phyloP scores from a whole-genome alignment of 805 yeast species.

The Kodamaea lidongshanica region DNA sequence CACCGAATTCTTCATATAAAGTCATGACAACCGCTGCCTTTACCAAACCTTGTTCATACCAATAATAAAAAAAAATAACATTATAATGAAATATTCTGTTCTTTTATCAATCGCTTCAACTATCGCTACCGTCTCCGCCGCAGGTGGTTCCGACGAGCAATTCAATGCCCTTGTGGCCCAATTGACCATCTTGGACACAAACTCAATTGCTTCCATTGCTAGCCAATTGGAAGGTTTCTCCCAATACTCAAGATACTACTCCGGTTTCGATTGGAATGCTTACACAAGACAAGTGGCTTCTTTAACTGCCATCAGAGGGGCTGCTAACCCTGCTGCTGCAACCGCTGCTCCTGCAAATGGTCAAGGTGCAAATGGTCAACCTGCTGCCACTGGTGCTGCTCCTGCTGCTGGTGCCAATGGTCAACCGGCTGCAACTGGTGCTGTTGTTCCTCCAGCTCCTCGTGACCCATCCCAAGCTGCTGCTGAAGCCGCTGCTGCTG shows the following conservation, averaged over 20 bases:
- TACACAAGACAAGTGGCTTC: constrained; percentile 6
- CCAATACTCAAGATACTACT: background rate
- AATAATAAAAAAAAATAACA: too few relatives aligned
- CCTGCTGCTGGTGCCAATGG: constrained; percentile 5
- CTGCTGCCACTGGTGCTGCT: background rate
- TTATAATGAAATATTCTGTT: background rate
- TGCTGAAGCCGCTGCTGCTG: constrained; percentile 1
- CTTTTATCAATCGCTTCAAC: constrained; percentile 4
- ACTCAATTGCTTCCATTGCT: constrained; percentile 6
- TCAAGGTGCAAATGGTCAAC: constrained; percentile 1
- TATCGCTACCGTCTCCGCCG: constrained; percentile 2
- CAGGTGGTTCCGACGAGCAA: constrained; percentile 2
- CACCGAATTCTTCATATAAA: too few relatives aligned
- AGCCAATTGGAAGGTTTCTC: constrained; percentile 4
- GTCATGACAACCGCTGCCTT: too few relatives aligned
- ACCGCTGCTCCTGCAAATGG: constrained; percentile 3
- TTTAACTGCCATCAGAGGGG: constrained; percentile 3
- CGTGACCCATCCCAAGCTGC: too few relatives aligned
- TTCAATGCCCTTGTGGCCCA: constrained; percentile 2
- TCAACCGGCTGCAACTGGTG: background rate
- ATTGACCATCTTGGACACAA: constrained; percentile 5
- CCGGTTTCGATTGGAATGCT: constrained; percentile 6
- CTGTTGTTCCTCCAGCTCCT: constrained; percentile 1
- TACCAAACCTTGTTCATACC: too few relatives aligned
- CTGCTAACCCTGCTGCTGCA: constrained; percentile 5